phyloP scores from a whole-genome alignment of 1,139 yeast species.

The Yamadazyma sp. region DNA sequence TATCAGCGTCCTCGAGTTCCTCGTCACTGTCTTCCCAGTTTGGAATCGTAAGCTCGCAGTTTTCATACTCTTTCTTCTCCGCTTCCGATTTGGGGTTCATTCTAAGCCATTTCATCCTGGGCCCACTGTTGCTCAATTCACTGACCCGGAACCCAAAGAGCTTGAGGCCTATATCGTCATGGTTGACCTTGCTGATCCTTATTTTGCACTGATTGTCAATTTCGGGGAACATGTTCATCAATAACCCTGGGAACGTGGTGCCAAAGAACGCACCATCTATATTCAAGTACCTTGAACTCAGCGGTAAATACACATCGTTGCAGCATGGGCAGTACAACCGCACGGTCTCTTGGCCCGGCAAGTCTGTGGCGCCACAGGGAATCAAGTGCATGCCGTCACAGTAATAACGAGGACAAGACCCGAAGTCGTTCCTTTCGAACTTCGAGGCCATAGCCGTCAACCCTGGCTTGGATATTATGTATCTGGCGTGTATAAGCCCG shows the following conservation, averaged over 20 bases:
- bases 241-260: constrained; percentile 90
- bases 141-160: constrained; percentile 86
- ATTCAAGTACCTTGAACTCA: constrained; percentile 77
- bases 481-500: constrained; percentile 93
- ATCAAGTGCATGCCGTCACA: constrained; percentile 92
- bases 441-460: constrained; percentile 94
- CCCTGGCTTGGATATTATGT: constrained; percentile 85
- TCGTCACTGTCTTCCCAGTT: constrained; percentile 30
- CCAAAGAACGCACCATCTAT: constrained; percentile 98
- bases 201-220: constrained; percentile 54
- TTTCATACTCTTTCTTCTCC: constrained; percentile 59
- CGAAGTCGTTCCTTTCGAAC: constrained; percentile 86
- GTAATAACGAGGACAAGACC: constrained; percentile 85
- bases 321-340: constrained; percentile 93
- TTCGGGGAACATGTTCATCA: constrained; percentile 87
- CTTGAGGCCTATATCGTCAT: constrained; percentile 62
- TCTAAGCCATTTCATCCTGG: constrained; percentile 94
- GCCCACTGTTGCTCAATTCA: constrained; percentile 77
- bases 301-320: constrained; percentile 85
- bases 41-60: constrained; percentile 63
- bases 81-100: constrained; percentile 62
- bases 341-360: constrained; percentile 90
- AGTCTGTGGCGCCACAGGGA: constrained; percentile 90
- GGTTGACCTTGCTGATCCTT: constrained; percentile 53
- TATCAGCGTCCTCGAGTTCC: constrained; percentile 24